Percentiles rank a stretch among this genome's conserved stretches.
Conservation (phyloP, 2,329 filamentous ascomycete genomes). For the Alternaria ethzedia region DNA sequence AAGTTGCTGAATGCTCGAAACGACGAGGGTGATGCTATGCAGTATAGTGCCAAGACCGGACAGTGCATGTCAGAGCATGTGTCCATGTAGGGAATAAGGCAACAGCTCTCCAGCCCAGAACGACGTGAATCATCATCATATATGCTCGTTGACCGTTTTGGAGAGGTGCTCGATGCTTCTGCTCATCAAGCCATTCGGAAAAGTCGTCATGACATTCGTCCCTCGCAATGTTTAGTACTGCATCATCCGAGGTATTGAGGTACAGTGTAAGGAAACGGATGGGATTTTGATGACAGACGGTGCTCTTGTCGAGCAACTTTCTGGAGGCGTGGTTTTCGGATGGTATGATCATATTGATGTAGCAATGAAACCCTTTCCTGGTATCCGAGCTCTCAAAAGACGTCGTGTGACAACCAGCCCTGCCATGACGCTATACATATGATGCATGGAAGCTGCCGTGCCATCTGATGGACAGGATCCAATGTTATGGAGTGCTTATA, state of each 20-base stretch:
- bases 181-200: background rate
- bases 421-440: background rate
- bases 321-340: background rate
- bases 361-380: background rate
- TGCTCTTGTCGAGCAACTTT: background rate
- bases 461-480: background rate
- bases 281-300: background rate
- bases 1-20: background rate
- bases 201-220: background rate
- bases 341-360: background rate
- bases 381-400: background rate
- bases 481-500: background rate
- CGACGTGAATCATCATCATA: background rate
- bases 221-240: background rate
- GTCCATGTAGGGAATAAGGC: background rate
- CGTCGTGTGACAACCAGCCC: background rate
- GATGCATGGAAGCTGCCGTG: background rate
- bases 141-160: background rate
- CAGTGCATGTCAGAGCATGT: background rate
- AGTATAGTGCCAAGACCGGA: background rate
- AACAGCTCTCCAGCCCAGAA: background rate
- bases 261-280: background rate
- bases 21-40: background rate
- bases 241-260: background rate
- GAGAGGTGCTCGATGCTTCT: background rate